Conservation (phyloP, 345 rosid genomes). For the Mercurialis annua region DNA sequence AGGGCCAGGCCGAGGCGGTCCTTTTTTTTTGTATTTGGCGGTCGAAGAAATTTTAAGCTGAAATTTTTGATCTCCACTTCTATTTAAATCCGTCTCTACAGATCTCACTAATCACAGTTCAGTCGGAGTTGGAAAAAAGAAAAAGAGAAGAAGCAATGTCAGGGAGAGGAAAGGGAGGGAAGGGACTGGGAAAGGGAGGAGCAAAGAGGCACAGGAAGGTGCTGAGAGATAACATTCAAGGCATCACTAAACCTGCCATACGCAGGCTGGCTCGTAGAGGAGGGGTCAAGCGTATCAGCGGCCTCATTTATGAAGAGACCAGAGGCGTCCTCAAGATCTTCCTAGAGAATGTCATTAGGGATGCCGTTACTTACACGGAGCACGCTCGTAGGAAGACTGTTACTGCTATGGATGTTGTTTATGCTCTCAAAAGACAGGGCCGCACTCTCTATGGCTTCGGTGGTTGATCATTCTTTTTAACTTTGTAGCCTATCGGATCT, state of each 20-base stretch:
- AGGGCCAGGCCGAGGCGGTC: no score
- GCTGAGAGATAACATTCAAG: conserved; percentile 12
- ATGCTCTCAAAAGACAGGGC: conserved; percentile 41
- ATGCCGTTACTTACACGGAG: conserved; percentile 30
- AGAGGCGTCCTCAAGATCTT: conserved; percentile 38
- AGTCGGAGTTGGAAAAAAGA: no score
- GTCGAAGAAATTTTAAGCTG: no score
- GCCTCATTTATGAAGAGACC: conserved; percentile 34
- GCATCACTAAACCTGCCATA: not conserved
- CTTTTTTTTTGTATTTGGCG: no score
- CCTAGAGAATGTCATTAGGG: conserved; percentile 39
- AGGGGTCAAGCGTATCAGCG: conserved; percentile 24
- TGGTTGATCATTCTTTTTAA: no score
- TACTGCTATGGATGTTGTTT: conserved; percentile 45
- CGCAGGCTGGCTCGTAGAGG: conserved; percentile 27
- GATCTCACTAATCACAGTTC: no score
- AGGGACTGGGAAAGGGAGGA: conserved; percentile 45
- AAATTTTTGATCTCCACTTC: no score
- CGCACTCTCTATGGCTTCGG: conserved; percentile 31
- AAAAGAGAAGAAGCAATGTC: conserved; percentile 20
- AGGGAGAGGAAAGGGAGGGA: conserved; percentile 44
- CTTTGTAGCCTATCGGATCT: no score
- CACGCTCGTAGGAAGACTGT: conserved; percentile 40
- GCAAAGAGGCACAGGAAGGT: conserved; percentile 44
- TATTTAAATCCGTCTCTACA: no score